phyloP scores from a whole-genome alignment of 495 filamentous ascomycete species.

The Penicillium steckii region DNA sequence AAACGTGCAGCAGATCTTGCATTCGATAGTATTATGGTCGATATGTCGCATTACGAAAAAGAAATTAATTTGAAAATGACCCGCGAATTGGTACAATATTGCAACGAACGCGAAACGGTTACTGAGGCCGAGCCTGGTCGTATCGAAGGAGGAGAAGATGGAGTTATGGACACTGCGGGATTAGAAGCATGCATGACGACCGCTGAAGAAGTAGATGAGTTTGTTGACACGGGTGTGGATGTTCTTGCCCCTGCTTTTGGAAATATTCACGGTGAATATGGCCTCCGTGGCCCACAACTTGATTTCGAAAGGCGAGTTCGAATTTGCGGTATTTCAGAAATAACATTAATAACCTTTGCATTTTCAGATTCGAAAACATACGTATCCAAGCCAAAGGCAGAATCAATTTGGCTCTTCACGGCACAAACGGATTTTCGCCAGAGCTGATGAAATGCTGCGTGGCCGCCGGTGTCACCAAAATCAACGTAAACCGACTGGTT shows the following conservation, averaged over 20 bases:
- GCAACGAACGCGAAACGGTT: conserved; percentile 64
- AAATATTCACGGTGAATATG: conserved; percentile 76
- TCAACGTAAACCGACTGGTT: conserved; percentile 72
- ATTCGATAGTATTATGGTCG: conserved; percentile 74
- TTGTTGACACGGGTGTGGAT: conserved; percentile 69
- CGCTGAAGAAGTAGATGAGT: conserved; percentile 64
- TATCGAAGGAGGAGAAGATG: conserved; percentile 78
- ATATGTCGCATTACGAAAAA: conserved; percentile 73
- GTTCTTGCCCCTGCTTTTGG: conserved; percentile 75
- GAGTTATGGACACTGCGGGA: conserved; percentile 67
- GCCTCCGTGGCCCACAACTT: conserved; percentile 60
- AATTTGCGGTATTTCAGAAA: not conserved
- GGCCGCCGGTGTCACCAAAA: conserved; percentile 60
- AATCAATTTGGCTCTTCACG: conserved; percentile 65
- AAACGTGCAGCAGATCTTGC: conserved; percentile 55
- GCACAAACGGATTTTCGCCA: conserved; percentile 63
- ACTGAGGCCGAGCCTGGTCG: conserved; percentile 73
- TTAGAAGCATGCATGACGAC: conserved; percentile 67
- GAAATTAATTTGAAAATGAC: conserved; percentile 68
- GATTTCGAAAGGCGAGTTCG: conserved; percentile 55
- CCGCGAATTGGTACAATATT: conserved; percentile 61
- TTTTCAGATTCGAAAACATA: conserved; percentile 13
- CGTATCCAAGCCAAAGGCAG: conserved; percentile 30
- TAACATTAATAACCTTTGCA: not conserved
- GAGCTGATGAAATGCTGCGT: conserved; percentile 59